Percentiles rank a stretch among this genome's conserved stretches.
phyloP scores from a whole-genome alignment of 192 early-diverging fungal genomes.

The Coemansia sp. region DNA sequence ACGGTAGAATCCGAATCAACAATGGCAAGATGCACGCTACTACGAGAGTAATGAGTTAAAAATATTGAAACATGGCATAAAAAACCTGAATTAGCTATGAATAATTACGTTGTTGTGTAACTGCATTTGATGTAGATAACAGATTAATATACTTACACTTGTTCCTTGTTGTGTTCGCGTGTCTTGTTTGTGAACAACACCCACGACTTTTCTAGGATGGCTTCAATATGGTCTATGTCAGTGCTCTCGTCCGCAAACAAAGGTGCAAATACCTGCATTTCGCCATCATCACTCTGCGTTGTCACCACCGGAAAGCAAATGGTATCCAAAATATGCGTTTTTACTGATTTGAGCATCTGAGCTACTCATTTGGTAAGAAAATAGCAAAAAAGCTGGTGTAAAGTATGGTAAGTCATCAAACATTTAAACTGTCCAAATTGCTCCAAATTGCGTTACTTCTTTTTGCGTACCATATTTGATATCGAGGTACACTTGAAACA shows the following conservation, averaged over 20 bases:
- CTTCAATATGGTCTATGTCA: not conserved
- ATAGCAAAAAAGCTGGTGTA: not conserved
- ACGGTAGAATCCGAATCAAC: constrained; percentile 38
- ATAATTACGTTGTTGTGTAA: not conserved
- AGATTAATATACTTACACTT: not conserved
- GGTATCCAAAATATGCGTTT: not conserved
- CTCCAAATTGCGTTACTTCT: not conserved
- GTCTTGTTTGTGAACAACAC: not conserved
- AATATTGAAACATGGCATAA: not conserved
- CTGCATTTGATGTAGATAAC: not conserved
- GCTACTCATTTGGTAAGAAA: not conserved
- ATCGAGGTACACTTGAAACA: constrained; percentile 40
- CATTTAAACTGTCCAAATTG: not conserved
- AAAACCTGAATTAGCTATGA: not conserved
- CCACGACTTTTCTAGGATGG: not conserved
- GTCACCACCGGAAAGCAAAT: constrained; percentile 10
- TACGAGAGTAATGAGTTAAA: not conserved
- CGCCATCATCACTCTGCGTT: not conserved
- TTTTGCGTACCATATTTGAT: constrained; percentile 33
- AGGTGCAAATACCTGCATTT: constrained; percentile 23
- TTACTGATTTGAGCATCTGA: not conserved
- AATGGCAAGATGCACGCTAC: constrained; percentile 28
- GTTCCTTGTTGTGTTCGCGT: not conserved
- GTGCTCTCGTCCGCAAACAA: constrained; percentile 20
- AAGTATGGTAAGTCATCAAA: not conserved